A percentile compares a stretch with the other conserved stretches of the same genome.
phyloP scores from a whole-genome alignment of 805 yeast genomes.

The Metschnikowia hibisci region DNA sequence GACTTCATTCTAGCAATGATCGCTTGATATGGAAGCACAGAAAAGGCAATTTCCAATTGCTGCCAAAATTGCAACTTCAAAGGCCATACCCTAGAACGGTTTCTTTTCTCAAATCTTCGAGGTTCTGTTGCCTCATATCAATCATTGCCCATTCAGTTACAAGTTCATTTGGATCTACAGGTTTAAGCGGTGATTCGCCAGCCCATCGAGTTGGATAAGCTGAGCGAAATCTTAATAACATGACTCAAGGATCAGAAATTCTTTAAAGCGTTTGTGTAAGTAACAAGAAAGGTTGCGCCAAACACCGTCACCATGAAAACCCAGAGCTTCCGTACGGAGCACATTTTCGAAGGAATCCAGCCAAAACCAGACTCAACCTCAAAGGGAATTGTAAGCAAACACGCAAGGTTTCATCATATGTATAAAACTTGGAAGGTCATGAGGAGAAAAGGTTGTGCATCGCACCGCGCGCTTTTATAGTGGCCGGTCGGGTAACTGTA shows the following conservation, averaged over 20 bases:
- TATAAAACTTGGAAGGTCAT: constrained; percentile 68
- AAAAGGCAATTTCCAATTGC: no score
- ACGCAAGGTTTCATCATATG: constrained; percentile 63
- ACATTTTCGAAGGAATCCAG: constrained; percentile 35
- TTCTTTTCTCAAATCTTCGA: no score
- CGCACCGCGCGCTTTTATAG: constrained; percentile 17
- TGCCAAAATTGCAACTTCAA: no score
- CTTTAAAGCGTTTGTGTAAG: constrained; percentile 40
- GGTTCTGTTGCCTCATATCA: no score
- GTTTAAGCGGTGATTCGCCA: no score
- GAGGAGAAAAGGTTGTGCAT: constrained; percentile 25
- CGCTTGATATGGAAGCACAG: no score
- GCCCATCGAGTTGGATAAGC: background rate
- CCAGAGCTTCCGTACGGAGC: constrained; percentile 35
- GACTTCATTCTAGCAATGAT: no score
- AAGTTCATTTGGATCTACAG: no score
- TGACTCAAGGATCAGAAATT: constrained; percentile 40
- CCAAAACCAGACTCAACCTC: constrained; percentile 34
- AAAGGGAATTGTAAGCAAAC: constrained; percentile 40
- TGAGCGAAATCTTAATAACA: background rate
- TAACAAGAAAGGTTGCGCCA: constrained; percentile 51
- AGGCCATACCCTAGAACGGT: no score
- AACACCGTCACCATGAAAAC: constrained; percentile 45
- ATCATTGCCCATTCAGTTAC: no score
- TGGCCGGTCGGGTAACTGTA: constrained; percentile 22